Percentiles rank a stretch among this genome's conserved stretches.
phyloP scores from a whole-genome alignment of 2,329 filamentous ascomycete genomes.

The Magnaporthales sp. region DNA sequence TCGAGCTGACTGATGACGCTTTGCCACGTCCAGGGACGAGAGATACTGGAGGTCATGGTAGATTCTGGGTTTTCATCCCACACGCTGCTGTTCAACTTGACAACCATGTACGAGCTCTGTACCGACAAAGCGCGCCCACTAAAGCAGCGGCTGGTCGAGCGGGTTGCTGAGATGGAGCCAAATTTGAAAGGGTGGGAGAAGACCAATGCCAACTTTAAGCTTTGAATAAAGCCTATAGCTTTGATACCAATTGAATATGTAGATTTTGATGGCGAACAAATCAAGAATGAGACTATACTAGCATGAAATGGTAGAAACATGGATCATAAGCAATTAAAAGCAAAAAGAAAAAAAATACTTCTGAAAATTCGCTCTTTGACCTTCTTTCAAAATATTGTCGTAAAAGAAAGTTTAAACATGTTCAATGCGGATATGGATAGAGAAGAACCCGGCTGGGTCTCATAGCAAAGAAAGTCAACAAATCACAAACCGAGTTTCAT shows the following conservation, averaged over 20 bases:
- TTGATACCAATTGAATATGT: background rate
- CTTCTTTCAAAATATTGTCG: too few species aligned
- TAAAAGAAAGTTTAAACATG: too few species aligned
- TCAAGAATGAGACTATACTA: too few species aligned
- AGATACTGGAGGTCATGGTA: slow-evolving; percentile 58
- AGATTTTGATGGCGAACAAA: too few species aligned
- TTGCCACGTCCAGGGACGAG: slow-evolving; percentile 43
- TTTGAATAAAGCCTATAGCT: slow-evolving; percentile 33
- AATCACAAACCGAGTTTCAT: too few species aligned
- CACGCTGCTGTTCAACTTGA: slow-evolving; percentile 79
- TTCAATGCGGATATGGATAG: too few species aligned
- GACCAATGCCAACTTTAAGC: slow-evolving; percentile 66
- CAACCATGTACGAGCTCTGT: slow-evolving; percentile 86
- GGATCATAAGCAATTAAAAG: too few species aligned
- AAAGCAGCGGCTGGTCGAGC: slow-evolving; percentile 65
- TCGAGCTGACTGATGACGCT: slow-evolving; percentile 14
- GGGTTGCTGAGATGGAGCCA: slow-evolving; percentile 51
- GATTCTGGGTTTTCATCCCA: slow-evolving; percentile 59
- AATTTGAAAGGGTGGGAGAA: slow-evolving; percentile 59
- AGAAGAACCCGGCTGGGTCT: too few species aligned
- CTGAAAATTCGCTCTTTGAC: too few species aligned
- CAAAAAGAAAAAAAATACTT: too few species aligned
- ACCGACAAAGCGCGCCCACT: slow-evolving; percentile 64
- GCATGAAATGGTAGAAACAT: too few species aligned
- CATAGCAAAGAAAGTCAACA: too few species aligned